Evolutionary conservation across 768 basidiomycete species (phyloP).

Genomic region (Mycena capillaripes): DNA sequence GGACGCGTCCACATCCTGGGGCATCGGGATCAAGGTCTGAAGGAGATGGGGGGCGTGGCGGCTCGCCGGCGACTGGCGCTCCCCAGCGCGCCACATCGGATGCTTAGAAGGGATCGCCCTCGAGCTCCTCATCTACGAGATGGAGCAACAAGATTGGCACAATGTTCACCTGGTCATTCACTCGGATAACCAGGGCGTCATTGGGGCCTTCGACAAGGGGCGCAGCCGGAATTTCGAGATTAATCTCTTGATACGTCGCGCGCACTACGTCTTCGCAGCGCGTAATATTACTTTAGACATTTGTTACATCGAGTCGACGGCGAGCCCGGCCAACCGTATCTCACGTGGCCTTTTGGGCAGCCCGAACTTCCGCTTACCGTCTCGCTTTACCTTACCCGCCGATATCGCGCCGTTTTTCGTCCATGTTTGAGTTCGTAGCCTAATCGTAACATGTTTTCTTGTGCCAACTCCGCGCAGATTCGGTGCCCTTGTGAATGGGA

Average conservation of each 20-base stretch:
- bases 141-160: conserved; percentile 24
- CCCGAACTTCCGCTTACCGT: not conserved
- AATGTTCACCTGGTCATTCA: conserved; percentile 26
- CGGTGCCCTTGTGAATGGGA: too few relatives aligned
- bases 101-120: conserved; percentile 42
- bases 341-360: not conserved
- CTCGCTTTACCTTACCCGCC: not conserved
- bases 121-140: conserved; percentile 11
- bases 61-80: conserved; percentile 29
- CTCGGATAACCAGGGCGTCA: conserved; percentile 31
- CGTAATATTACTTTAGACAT: conserved; percentile 18
- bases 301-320: conserved; percentile 28
- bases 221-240: conserved; percentile 5
- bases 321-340: conserved; percentile 4
- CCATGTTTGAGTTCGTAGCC: conserved; percentile 7
- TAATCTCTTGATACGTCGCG: conserved; percentile 29
- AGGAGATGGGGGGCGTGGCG: conserved; percentile 38
- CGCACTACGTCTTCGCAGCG: not conserved
- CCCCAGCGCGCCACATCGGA: conserved; percentile 37
- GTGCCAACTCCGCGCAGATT: not conserved
- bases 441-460: not conserved
- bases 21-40: conserved; percentile 41
- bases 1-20: conserved; percentile 45
- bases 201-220: conserved; percentile 23
- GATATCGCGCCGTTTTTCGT: not conserved